Conservation (phyloP, 441 rosid species). For the Daphne laureola region DNA sequence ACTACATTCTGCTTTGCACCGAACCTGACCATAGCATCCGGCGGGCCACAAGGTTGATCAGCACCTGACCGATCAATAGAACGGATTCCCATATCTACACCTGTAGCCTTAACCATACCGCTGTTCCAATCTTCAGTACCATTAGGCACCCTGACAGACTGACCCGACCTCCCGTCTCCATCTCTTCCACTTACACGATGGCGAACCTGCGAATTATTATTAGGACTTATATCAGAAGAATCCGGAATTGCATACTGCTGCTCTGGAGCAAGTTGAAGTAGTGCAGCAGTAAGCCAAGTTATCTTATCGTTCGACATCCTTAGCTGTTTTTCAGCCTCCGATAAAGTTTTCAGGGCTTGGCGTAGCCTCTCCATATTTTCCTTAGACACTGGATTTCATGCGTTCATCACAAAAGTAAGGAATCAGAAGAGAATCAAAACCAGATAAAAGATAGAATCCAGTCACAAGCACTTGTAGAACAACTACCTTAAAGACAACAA, state of each 20-base stretch:
- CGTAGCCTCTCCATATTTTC: conserved; percentile 97
- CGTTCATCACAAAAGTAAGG: background rate
- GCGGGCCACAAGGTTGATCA: conserved; percentile 23
- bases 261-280: conserved; percentile 98
- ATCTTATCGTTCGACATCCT: conserved; percentile 81
- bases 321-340: conserved; percentile 95
- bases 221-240: conserved; percentile 66
- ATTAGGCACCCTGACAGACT: conserved; percentile 19
- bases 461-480: too few relatives aligned
- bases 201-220: conserved; percentile 47
- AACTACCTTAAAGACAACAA: too few relatives aligned
- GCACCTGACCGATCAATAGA: conserved; percentile 34
- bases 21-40: conserved; percentile 25
- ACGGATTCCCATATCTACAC: conserved; percentile 32
- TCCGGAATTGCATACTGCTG: conserved; percentile 78
- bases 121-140: conserved; percentile 26
- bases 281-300: conserved; percentile 95
- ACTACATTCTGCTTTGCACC: conserved; percentile 33
- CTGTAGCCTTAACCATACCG: conserved; percentile 19
- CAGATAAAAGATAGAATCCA: too few relatives aligned
- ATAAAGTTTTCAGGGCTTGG: conserved; percentile 87
- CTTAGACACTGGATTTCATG: conserved; percentile 63
- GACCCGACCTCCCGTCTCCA: conserved; percentile 21
- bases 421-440: background rate
- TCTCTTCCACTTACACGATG: conserved; percentile 34